Evolutionary conservation across 1,139 yeast species (phyloP).

Genomic region (Candida sojae): DNA sequence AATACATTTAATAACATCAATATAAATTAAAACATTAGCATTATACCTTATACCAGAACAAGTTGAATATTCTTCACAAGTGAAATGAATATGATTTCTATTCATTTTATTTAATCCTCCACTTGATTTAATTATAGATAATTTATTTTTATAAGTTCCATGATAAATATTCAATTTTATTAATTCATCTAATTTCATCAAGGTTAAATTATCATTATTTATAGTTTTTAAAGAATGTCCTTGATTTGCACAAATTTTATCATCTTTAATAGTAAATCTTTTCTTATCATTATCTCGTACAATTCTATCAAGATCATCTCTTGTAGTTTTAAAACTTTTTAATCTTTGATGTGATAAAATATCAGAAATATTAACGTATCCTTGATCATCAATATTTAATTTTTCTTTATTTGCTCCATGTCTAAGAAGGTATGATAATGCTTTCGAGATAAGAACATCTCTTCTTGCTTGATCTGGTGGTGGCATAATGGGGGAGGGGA

Average conservation of each 20-base stretch:
- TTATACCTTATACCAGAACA: conserved; percentile 74
- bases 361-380: conserved; percentile 59
- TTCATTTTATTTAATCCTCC: conserved; percentile 71
- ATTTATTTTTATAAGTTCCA: conserved; percentile 67
- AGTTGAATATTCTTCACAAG: conserved; percentile 32
- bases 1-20: conserved; percentile 54
- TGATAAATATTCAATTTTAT: conserved; percentile 56
- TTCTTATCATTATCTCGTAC: conserved; percentile 70
- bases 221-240: conserved; percentile 75
- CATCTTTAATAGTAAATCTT: conserved; percentile 52
- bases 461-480: conserved; percentile 30
- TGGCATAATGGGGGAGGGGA: conserved; percentile 5
- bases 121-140: conserved; percentile 47
- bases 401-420: conserved; percentile 82
- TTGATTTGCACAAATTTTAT: conserved; percentile 78
- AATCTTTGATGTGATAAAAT: conserved; percentile 61
- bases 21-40: conserved; percentile 61
- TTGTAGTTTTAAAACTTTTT: conserved; percentile 53
- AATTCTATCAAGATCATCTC: conserved; percentile 58
- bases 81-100: conserved; percentile 82
- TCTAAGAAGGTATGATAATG: conserved; percentile 73
- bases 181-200: conserved; percentile 20
- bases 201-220: conserved; percentile 38
- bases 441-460: conserved; percentile 64
- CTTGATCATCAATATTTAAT: conserved; percentile 62